Base-by-base conservation (phyloP, 139 green algal genomes). In the Raphidocelis subcapitata region DNA sequence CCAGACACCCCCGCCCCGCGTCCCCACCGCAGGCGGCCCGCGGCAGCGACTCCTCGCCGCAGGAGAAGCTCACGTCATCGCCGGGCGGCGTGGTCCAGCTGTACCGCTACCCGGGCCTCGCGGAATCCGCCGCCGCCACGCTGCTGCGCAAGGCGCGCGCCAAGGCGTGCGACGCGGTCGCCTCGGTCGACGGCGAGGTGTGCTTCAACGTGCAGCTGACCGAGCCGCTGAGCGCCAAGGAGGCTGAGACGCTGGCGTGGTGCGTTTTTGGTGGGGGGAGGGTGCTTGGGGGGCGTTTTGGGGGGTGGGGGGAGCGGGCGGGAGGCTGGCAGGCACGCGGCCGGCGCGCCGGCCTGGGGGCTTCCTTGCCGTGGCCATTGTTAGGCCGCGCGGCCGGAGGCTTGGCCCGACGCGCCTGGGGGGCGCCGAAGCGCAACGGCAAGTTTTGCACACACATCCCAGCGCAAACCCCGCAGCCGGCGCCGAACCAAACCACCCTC, bases 151-250 rank as follows among this genome's bases (percentile, higher is more conserved):
- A 92, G 80, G 87, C 86, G 3, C 81, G 93, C 65, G 62, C 83
- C 59, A 94, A 97, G 77, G 88, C 90, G 14, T 84, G 72, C 1
- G 59, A 67, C 55, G 80, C 83, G 49, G 88, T 97, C 44, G 79
- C 73, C 14, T 67, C 67, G 65, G 88, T 97, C 24, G 88, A 96
- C 33, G 83, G 81, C 21, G 93, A 97, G 75, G 67, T 96, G 82
- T 97, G 90, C 86, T 99, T 89, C 89, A 99, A 99, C 73, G 69
- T 99, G 20, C 88, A 86, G 0, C 41, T 94, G 8, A 82, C 67
- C 5, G 65, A 55, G 16, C 78, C 86, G 0, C 85, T 99, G 41
- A 87, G 77, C 14, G 47, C 66, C 2, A 71, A 80, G 1, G 86
- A 97, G 68, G 84, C 88, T 3, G 80, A 89, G 12, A 97, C 81